Evolutionary conservation across 2,329 filamentous ascomycete genomes (phyloP).

Genomic region (Fusarium falciforme): DNA sequence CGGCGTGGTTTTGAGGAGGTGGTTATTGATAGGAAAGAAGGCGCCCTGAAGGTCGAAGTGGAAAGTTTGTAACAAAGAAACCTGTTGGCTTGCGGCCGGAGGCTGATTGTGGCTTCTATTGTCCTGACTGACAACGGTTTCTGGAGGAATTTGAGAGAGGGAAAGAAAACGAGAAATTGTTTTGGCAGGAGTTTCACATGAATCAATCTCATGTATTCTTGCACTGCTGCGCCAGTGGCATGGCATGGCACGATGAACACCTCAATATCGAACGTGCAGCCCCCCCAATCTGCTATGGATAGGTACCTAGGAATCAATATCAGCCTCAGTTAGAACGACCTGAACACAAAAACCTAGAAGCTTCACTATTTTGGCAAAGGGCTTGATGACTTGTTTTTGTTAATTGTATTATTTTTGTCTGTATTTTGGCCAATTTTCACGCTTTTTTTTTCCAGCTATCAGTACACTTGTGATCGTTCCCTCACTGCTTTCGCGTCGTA

Average conservation of each 20-base stretch:
- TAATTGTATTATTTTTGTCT: background rate
- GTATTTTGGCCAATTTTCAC: background rate
- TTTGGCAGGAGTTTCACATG: background rate
- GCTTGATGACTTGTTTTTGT: background rate
- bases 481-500: constrained; percentile 2
- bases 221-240: background rate
- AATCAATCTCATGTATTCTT: too few species aligned
- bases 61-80: too few species aligned
- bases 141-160: background rate
- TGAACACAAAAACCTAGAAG: background rate
- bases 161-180: background rate
- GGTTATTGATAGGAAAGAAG: too few species aligned
- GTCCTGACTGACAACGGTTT: background rate
- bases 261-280: background rate
- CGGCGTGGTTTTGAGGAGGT: too few species aligned
- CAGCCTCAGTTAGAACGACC: fast-evolving
- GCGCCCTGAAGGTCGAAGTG: too few species aligned
- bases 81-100: background rate
- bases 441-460: background rate
- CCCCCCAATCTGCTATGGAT: background rate
- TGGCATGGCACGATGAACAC: background rate
- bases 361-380: background rate
- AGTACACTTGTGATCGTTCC: background rate
- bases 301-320: background rate
- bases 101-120: background rate